Percentiles rank a stretch among this genome's conserved stretches.
Conservation (phyloP, 2,329 filamentous ascomycete species). For the Phaeophleospora eucalypticola region DNA sequence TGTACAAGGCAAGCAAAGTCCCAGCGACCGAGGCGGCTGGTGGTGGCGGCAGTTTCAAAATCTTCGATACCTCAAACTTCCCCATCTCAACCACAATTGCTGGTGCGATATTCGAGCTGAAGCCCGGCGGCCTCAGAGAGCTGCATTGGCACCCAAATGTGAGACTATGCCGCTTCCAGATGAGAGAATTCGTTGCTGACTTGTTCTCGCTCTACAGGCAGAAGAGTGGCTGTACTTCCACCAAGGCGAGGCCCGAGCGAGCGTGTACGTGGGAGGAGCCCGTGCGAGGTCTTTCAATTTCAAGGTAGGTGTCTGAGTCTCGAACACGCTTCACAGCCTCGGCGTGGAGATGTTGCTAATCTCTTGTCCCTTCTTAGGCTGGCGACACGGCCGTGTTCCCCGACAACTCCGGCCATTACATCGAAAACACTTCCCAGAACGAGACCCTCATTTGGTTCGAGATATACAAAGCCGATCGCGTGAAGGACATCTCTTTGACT, state of each 20-base stretch:
- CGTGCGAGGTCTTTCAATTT: slow-evolving; percentile 66
- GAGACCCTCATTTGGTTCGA: slow-evolving; percentile 66
- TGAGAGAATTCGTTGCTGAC: not conserved
- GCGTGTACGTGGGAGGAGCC: slow-evolving; percentile 56
- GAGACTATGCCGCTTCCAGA: not conserved
- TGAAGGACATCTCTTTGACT: slow-evolving; percentile 62
- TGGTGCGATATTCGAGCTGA: slow-evolving; percentile 59
- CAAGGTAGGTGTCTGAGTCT: slow-evolving; percentile 56
- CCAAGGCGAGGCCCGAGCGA: slow-evolving; percentile 56
- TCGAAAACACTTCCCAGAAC: slow-evolving; percentile 62
- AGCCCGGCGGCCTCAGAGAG: slow-evolving; percentile 61
- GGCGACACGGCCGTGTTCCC: slow-evolving; percentile 58
- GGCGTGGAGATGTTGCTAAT: too few relatives aligned
- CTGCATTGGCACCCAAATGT: slow-evolving; percentile 61
- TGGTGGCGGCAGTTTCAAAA: slow-evolving; percentile 58
- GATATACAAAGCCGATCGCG: slow-evolving; percentile 64
- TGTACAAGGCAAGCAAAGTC: slow-evolving; percentile 28
- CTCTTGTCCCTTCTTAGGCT: too few relatives aligned
- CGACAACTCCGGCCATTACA: slow-evolving; percentile 63
- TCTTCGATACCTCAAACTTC: slow-evolving; percentile 62
- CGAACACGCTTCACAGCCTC: too few relatives aligned
- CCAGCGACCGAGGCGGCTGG: slow-evolving; percentile 42
- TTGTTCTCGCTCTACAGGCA: not conserved
- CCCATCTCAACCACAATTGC: slow-evolving; percentile 63
- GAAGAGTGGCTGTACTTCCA: slow-evolving; percentile 72